phyloP scores from a whole-genome alignment of 257 asterid species.

The Misopates orontium region DNA sequence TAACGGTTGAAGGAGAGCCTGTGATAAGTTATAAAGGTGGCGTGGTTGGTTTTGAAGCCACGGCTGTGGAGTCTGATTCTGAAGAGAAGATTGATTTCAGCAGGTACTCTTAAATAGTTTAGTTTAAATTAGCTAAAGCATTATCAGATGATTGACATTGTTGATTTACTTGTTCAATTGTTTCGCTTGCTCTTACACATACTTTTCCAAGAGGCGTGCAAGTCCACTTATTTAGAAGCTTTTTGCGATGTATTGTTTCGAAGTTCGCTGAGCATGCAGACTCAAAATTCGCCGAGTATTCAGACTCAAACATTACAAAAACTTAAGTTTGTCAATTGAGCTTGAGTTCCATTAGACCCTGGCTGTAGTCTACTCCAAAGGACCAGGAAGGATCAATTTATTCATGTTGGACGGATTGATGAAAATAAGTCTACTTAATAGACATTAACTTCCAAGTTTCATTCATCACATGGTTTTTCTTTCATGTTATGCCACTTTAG shows the following conservation, averaged over 20 bases:
- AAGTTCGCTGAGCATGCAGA: too few relatives aligned
- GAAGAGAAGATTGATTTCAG: conserved; percentile 77
- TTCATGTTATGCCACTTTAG: conserved; percentile 1
- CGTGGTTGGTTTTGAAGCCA: conserved; percentile 84
- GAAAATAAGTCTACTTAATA: too few relatives aligned
- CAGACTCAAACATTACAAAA: background rate
- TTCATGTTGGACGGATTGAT: too few relatives aligned
- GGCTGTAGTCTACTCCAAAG: too few relatives aligned
- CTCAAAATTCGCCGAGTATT: background rate
- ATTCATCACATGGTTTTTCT: background rate
- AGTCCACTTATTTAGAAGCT: background rate
- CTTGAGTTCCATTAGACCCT: too few relatives aligned
- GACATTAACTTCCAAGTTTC: too few relatives aligned
- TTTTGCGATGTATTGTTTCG: too few relatives aligned
- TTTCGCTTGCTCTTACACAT: background rate
- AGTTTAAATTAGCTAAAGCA: too few relatives aligned
- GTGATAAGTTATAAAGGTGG: conserved; percentile 90
- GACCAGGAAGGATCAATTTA: too few relatives aligned
- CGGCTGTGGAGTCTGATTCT: conserved; percentile 85
- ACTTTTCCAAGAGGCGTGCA: background rate
- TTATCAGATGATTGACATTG: too few relatives aligned
- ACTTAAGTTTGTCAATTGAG: background rate
- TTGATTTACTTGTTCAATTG: too few relatives aligned
- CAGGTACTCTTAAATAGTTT: conserved; percentile 44
- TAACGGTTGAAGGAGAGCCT: conserved; percentile 92